A percentile compares a stretch with the other conserved stretches of the same genome.
Evolutionary conservation across 306 rosid genomes (phyloP).

Genomic region (Albizia julibrissin): DNA sequence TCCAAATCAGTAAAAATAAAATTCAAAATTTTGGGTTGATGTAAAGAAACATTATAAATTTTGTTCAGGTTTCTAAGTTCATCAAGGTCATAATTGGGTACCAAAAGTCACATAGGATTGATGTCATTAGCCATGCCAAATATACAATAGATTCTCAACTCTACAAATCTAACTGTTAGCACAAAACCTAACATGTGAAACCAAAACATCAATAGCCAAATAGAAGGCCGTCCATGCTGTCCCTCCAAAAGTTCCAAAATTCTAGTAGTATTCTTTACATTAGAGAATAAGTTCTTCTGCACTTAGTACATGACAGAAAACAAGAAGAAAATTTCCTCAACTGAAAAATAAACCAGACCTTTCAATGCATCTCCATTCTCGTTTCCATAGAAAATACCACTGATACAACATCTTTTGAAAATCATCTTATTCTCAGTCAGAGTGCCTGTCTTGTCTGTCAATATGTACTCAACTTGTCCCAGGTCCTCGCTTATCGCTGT

Average conservation of each 20-base stretch:
- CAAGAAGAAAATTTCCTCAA: slow-evolving; percentile 34
- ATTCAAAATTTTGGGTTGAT: not conserved
- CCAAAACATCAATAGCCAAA: slow-evolving; percentile 24
- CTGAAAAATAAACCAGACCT: slow-evolving; percentile 63
- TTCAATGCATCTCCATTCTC: slow-evolving; percentile 91
- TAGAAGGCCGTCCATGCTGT: not conserved
- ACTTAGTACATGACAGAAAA: slow-evolving; percentile 26
- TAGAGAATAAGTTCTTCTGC: slow-evolving; percentile 16
- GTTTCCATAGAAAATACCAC: slow-evolving; percentile 83
- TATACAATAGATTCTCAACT: slow-evolving; percentile 27
- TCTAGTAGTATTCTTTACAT: slow-evolving; percentile 5
- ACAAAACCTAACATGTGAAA: slow-evolving; percentile 14
- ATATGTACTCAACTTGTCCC: slow-evolving; percentile 98
- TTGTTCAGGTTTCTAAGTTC: not conserved
- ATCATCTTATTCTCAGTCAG: slow-evolving; percentile 96
- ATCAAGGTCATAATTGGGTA: not conserved
- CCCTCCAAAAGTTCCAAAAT: not conserved
- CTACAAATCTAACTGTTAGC: slow-evolving; percentile 15
- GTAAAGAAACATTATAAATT: not conserved
- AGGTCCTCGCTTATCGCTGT: slow-evolving; percentile 99
- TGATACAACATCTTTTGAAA: slow-evolving; percentile 91
- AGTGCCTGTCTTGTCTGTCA: slow-evolving; percentile 99
- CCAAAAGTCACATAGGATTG: not conserved
- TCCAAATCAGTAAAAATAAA: slow-evolving; percentile 19
- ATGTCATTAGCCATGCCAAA: slow-evolving; percentile 13